phyloP scores from a whole-genome alignment of 257 asterid species.

The Craterostigma plantagineum region DNA sequence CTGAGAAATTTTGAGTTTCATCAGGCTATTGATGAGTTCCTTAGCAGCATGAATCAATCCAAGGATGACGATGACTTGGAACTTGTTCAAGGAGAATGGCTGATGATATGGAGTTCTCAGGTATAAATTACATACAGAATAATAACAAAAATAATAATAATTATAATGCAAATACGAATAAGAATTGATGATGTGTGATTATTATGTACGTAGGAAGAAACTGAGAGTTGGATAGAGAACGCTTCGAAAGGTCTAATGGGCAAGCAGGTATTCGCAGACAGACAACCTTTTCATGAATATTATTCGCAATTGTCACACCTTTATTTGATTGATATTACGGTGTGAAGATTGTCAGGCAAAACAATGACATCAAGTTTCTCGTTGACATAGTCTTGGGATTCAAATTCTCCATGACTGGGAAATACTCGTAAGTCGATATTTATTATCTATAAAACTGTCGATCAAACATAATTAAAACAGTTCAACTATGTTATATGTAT shows the following conservation, averaged over 20 bases:
- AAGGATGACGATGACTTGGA: conserved; percentile 21
- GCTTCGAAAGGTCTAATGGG: conserved; percentile 92
- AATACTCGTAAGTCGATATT: conserved; percentile 42
- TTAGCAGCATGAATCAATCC: conserved; percentile 10
- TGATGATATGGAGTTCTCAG: conserved; percentile 91
- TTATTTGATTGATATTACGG: too few relatives aligned
- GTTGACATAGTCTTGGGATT: conserved; percentile 53
- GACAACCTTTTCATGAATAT: too few relatives aligned
- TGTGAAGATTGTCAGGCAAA: conserved; percentile 44
- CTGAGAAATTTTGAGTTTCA: too few relatives aligned
- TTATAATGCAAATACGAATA: too few relatives aligned
- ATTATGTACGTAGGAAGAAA: conserved; percentile 62
- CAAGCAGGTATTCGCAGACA: conserved; percentile 49
- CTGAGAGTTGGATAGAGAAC: conserved; percentile 95
- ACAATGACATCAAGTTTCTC: conserved; percentile 54
- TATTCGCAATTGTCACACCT: too few relatives aligned
- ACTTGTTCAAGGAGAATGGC: conserved; percentile 81
- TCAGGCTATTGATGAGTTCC: conserved; percentile 63
- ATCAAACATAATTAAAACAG: not conserved
- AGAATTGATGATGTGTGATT: too few relatives aligned
- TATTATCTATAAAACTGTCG: not conserved
- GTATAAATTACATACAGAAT: conserved; percentile 16
- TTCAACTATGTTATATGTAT: too few relatives aligned
- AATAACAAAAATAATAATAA: too few relatives aligned
- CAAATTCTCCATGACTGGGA: conserved; percentile 81